Percentiles rank a stretch among this genome's conserved stretches.
Conservation (phyloP, 1,284 basidiomycete genomes). For the Pseudozyma pruni region DNA sequence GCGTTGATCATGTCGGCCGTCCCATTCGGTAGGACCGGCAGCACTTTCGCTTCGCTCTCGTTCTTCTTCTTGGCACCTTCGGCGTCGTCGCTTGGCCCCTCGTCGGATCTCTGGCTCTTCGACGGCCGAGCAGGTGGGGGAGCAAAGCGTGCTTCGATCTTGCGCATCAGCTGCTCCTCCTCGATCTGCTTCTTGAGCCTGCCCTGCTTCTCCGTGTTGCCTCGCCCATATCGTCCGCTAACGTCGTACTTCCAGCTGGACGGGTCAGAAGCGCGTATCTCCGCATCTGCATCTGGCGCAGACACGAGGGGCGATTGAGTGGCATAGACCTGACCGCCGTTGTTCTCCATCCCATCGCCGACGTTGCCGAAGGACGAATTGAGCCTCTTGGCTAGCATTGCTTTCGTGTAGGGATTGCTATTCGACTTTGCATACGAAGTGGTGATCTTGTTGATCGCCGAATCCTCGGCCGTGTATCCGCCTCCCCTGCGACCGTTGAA, state of each 20-base stretch:
- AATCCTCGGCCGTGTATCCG: slow-evolving; percentile 5
- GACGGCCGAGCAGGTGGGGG: background rate
- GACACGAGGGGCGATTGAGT: slow-evolving; percentile 12
- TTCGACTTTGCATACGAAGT: slow-evolving; percentile 1
- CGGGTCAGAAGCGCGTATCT: slow-evolving; percentile 33
- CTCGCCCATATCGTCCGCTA: slow-evolving; percentile 31
- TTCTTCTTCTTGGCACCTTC: background rate
- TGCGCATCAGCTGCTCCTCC: slow-evolving; percentile 29
- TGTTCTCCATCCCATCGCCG: slow-evolving; percentile 42
- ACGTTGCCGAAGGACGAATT: slow-evolving; percentile 24
- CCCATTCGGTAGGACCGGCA: slow-evolving; percentile 31
- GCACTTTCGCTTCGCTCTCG: background rate
- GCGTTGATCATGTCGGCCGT: slow-evolving; percentile 36
- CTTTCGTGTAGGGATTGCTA: slow-evolving; percentile 4
- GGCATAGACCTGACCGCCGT: slow-evolving; percentile 24
- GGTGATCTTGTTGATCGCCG: slow-evolving; percentile 16
- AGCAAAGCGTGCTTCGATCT: slow-evolving; percentile 30
- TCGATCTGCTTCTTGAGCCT: slow-evolving; percentile 32
- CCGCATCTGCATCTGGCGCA: background rate
- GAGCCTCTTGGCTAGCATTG: slow-evolving; percentile 17
- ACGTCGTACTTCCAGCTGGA: slow-evolving; percentile 41
- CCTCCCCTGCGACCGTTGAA: slow-evolving; percentile 11
- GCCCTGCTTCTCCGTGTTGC: slow-evolving; percentile 25
- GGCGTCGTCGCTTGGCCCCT: background rate
- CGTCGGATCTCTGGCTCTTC: background rate